Conservation (phyloP, 306 rosid species). For the Citrullus amarus region DNA sequence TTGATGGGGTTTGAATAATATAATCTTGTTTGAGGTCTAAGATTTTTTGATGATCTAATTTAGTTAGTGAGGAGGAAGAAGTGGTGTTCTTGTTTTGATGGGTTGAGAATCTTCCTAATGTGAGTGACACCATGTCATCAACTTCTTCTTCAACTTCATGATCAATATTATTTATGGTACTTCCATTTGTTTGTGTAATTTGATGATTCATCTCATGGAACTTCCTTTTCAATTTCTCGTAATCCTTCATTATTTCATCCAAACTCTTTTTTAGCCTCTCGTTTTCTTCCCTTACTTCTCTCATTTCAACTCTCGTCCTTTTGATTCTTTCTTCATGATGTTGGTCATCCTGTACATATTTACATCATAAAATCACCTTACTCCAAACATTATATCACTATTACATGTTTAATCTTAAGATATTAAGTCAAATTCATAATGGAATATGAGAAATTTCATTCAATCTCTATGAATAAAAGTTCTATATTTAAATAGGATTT, state of each 20-base stretch:
- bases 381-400: too few species aligned
- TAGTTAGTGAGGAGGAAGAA: not conserved
- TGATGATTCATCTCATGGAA: constrained; percentile 28
- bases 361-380: too few species aligned
- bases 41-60: constrained; percentile 3
- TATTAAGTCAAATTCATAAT: too few species aligned
- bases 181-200: constrained; percentile 1
- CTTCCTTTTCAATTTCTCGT: constrained; percentile 51
- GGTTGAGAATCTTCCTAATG: constrained; percentile 50
- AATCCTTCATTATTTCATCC: constrained; percentile 49
- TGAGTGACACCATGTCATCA: constrained; percentile 53
- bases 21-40: constrained; percentile 21
- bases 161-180: not conserved
- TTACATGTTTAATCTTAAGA: too few species aligned
- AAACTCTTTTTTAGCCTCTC: constrained; percentile 50
- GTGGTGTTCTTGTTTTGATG: constrained; percentile 15
- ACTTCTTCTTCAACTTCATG: constrained; percentile 32
- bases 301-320: constrained; percentile 52
- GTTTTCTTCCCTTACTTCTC: constrained; percentile 65
- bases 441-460: too few species aligned
- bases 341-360: not conserved
- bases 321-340: constrained; percentile 37
- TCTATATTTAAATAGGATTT: too few species aligned
- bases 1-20: not conserved
- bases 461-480: too few species aligned